Conservation (phyloP, 805 yeast genomes). For the Clavispora phyllophila region DNA sequence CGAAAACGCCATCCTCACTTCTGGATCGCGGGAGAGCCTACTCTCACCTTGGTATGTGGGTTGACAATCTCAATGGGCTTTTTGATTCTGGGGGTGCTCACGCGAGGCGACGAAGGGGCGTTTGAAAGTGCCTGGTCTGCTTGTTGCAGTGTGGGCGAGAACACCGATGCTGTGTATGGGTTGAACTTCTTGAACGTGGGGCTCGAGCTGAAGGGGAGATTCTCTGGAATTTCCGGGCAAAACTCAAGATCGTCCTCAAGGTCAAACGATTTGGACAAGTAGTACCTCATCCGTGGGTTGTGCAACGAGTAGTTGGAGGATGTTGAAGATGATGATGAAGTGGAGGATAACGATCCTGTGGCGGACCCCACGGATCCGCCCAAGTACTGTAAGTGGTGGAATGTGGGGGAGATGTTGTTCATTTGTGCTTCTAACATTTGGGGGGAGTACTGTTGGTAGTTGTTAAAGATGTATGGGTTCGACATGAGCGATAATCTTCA, state of each 20-base stretch:
- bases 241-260: conserved; percentile 60
- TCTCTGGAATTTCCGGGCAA: conserved; percentile 54
- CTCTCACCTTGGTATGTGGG: conserved; percentile 55
- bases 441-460: conserved; percentile 32
- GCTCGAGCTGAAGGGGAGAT: conserved; percentile 14
- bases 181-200: conserved; percentile 50
- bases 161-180: conserved; percentile 62
- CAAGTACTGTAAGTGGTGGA: conserved; percentile 22
- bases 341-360: conserved; percentile 11
- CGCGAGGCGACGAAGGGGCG: conserved; percentile 35
- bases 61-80: conserved; percentile 59
- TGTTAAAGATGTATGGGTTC: conserved; percentile 32
- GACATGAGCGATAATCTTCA: conserved; percentile 19
- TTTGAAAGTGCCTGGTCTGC: conserved; percentile 15
- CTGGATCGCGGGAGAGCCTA: conserved; percentile 42
- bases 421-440: conserved; percentile 19
- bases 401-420: conserved; percentile 26
- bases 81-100: conserved; percentile 52
- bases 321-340: conserved; percentile 9
- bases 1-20: conserved; percentile 1
- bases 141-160: conserved; percentile 40
- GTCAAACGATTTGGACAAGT: conserved; percentile 57
- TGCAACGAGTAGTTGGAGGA: conserved; percentile 34
- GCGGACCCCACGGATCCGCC: conserved; percentile 4
- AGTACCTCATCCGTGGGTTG: conserved; percentile 49